Evolutionary conservation across 805 yeast species (phyloP), one percentile per base, ranked within the genome.

Genomic region (Brettanomyces naardenensis): DNA sequence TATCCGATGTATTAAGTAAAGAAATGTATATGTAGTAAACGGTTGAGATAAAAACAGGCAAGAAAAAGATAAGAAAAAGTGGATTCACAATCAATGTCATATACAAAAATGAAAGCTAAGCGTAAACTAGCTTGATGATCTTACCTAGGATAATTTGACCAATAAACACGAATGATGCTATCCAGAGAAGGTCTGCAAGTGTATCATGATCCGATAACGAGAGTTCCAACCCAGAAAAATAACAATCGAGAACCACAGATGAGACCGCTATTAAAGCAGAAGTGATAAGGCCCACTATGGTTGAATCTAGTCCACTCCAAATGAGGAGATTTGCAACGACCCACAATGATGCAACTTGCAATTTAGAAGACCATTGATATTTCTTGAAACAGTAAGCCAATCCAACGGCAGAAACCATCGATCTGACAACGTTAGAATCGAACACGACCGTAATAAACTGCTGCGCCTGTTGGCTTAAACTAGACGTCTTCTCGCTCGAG

Each of bases 81-180:
- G n/a, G n/a, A n/a, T n/a, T n/a, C n/a, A n/a, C n/a, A n/a, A n/a
- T n/a, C n/a, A n/a, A n/a, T n/a, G n/a, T n/a, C n/a, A n/a, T n/a
- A n/a, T n/a, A n/a, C n/a, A n/a, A n/a, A 4, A 19, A n/a, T n/a
- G n/a, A 6, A 10, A 15, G 21, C 18, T 14, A 9, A 34, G n/a
- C 26, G 9, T 22, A 20, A n/a, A 33, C 19, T 15, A 25, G 72
- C 53, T 84, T 71, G 13, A 86, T 85, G 38, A 80, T 51, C 53
- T 80, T 80, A 15, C 89, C 87, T 58, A 80, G 78, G 19, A 80
- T 67, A 28, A 81, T 65, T 33, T 75, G 62, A 0, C 83, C 81
- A 47, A 80, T 67, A 59, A 80, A 81, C 53, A 75, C 73, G 59
- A 78, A 78, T 53, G 84, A 73, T 3, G 73, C 78, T 30, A 73